Evolutionary conservation across 1,139 yeast species (phyloP).

Genomic region (Pichia sp.): DNA sequence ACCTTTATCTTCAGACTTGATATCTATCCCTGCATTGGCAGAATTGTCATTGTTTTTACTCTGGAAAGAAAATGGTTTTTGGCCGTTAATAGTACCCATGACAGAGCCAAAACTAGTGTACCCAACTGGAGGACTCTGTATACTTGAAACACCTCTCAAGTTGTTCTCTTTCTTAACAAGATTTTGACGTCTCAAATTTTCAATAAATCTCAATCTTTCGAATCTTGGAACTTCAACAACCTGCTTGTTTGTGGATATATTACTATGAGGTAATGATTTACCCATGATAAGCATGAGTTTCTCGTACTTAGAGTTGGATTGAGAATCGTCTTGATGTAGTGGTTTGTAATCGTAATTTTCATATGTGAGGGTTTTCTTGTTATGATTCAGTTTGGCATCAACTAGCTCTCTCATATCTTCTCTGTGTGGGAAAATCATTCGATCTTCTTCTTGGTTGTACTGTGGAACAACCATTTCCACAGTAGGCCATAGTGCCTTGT

Average conservation of each 20-base stretch:
- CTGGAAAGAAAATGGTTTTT: conserved; percentile 6
- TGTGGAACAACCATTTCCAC: conserved; percentile 41
- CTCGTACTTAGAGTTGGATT: conserved; percentile 83
- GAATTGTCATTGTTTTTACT: background rate
- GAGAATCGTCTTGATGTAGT: conserved; percentile 62
- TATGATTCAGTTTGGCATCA: background rate
- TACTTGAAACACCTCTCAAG: conserved; percentile 17
- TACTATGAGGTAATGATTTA: conserved; percentile 35
- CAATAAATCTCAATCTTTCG: conserved; percentile 46
- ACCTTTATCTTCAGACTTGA: conserved; percentile 11
- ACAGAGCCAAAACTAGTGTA: conserved; percentile 14
- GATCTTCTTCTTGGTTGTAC: conserved; percentile 40
- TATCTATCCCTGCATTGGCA: background rate
- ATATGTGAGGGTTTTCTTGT: conserved; percentile 20
- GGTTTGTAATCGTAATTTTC: conserved; percentile 41
- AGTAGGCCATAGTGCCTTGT: conserved; percentile 43
- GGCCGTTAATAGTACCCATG: background rate
- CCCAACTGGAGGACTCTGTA: conserved; percentile 10
- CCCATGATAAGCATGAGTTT: conserved; percentile 66
- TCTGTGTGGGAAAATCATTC: conserved; percentile 46
- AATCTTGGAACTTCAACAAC: conserved; percentile 42
- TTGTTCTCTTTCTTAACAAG: conserved; percentile 25
- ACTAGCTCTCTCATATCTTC: conserved; percentile 40
- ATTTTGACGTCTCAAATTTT: conserved; percentile 38
- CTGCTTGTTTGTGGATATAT: conserved; percentile 20